Evolutionary conservation across 495 filamentous ascomycete genomes (phyloP).

Genomic region (Sordaria brevicollis): DNA sequence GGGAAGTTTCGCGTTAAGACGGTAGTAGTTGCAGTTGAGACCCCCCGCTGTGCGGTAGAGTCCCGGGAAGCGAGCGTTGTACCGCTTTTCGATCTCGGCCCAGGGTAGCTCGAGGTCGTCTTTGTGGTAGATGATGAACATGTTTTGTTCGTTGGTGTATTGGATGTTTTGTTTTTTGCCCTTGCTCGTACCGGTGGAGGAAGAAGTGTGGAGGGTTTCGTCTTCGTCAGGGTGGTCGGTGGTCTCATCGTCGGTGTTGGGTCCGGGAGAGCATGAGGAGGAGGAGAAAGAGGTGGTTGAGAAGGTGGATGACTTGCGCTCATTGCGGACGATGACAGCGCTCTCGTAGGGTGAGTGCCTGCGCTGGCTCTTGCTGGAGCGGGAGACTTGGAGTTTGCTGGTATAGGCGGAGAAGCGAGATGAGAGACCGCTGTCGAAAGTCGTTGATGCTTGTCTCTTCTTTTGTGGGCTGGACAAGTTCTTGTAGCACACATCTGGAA

Average conservation of each 20-base stretch:
- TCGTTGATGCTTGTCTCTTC: neutral
- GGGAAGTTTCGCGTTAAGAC: constrained; percentile 23
- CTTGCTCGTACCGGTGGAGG: neutral
- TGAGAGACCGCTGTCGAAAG: neutral
- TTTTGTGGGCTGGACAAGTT: neutral
- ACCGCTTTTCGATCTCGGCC: constrained; percentile 17
- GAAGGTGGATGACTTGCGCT: neutral
- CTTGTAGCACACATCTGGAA: neutral
- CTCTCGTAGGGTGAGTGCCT: neutral
- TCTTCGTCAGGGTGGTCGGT: neutral
- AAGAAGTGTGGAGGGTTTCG: neutral
- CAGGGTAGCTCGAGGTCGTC: constrained; percentile 26
- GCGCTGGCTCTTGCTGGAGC: neutral
- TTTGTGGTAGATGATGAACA: constrained; percentile 22
- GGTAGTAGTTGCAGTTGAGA: constrained; percentile 29
- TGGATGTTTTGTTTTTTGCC: constrained; percentile 5
- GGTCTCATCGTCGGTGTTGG: neutral
- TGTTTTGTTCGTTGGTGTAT: constrained; percentile 13
- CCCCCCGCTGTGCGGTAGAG: constrained; percentile 12
- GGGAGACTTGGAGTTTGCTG: neutral
- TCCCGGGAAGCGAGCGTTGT: constrained; percentile 17
- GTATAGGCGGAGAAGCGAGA: neutral
- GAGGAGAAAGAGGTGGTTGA: neutral
- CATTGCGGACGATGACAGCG: neutral
- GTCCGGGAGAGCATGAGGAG: neutral